Evolutionary conservation across 2,329 filamentous ascomycete species (phyloP), one percentile per base, ranked within the genome.

Genomic region (Coniochaeta prunicola): DNA sequence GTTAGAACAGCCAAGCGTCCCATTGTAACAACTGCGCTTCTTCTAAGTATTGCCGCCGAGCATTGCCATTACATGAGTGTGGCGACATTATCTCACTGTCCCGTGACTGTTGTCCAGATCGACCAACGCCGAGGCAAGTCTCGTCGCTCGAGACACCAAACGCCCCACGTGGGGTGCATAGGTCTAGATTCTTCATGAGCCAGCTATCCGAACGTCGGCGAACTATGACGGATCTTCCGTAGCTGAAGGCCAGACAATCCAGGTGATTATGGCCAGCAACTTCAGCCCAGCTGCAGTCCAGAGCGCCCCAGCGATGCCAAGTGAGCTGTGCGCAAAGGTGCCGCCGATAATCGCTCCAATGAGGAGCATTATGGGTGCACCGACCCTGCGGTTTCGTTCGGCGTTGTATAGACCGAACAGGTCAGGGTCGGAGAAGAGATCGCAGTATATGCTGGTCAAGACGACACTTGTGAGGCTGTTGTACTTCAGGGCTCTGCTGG

Each of bases 391-490:
- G 62, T 84, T 83, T 33, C 81, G 69, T 67, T 83, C 80, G 6
- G 69, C 69, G 60, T 83, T 83, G 42, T 68, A 62, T 9, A 67
- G 54, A 1, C 70, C 69, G 36, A 83, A 79, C 3, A 84, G 65
- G 26, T 77, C 70, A 33, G 74, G 72, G 59, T 91, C 88, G 1
- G 86, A 88, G 64, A 91, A 91, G 21, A 93, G 68, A 69, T 93
- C 90, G 68, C 89, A 92, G 74, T 92, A 93, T 62, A 90, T 86
- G 68, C 88, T 91, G 1, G 90, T 93, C 60, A 94, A 73, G 3
- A 92, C 90, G 17, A 92, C 89, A 61, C 87, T 91, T 0, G 89
- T 92, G 21, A 93, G 74, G 2, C 86, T 84, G 59, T 85, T 86
- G 68, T 86, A 88, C 65, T 85, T 81, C 60, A 93, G 72, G 0